A percentile compares a stretch with the other conserved stretches of the same genome.
Evolutionary conservation across 2,329 filamentous ascomycete genomes (phyloP).

Genomic region (Westerdykella ornata): DNA sequence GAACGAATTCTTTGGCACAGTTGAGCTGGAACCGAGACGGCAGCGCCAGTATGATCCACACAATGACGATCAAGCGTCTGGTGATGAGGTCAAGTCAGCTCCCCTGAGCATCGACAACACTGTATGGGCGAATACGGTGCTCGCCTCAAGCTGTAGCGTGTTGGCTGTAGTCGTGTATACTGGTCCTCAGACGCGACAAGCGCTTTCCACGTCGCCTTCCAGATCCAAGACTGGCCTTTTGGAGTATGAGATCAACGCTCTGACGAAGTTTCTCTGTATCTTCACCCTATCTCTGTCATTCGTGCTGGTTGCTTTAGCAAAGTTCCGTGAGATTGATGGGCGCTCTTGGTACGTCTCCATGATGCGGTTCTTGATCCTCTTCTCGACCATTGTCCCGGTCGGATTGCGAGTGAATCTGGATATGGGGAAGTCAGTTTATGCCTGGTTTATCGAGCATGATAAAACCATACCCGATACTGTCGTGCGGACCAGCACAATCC

Average conservation of each 20-base stretch:
- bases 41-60: constrained; percentile 44
- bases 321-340: constrained; percentile 61
- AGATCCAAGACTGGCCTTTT: constrained; percentile 89
- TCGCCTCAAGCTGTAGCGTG: constrained; percentile 85
- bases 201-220: constrained; percentile 84
- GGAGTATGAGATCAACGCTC: constrained; percentile 92
- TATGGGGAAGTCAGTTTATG: constrained; percentile 94
- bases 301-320: constrained; percentile 78
- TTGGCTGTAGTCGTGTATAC: constrained; percentile 91
- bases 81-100: constrained; percentile 47
- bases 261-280: constrained; percentile 92
- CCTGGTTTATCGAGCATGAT: constrained; percentile 89
- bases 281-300: constrained; percentile 82
- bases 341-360: constrained; percentile 91
- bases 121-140: constrained; percentile 95
- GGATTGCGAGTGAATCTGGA: constrained; percentile 94
- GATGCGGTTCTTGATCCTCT: constrained; percentile 94
- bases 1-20: constrained; percentile 87
- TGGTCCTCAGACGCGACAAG: constrained; percentile 86
- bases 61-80: constrained; percentile 17
- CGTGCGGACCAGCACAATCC: constrained; percentile 93
- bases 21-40: constrained; percentile 61
- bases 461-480: constrained; percentile 84
- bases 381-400: constrained; percentile 98
- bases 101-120: constrained; percentile 93